Evolutionary conservation across 2,329 filamentous ascomycete genomes (phyloP), one percentile per base, ranked within the genome.

Genomic region (Trichoderma cornu-damae): DNA sequence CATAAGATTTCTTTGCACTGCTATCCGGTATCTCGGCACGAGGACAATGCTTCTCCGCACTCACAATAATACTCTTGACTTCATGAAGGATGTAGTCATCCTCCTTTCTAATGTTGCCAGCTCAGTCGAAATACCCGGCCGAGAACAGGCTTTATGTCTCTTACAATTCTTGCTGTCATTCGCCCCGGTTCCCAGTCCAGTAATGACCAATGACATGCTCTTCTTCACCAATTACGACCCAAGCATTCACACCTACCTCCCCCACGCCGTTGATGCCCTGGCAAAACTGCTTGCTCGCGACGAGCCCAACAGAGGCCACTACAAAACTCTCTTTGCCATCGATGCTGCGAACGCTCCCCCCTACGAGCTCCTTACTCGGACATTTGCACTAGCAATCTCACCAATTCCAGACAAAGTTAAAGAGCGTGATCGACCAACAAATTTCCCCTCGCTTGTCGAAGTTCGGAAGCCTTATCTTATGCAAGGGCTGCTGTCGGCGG

Each of bases 31-130:
- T 63, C 79, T 97, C 12, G 94, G 93, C 28, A 96, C 92, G 3
- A 87, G 91, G 12, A 90, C 90, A 64, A 89, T 93, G 80, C 80
- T 97, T 28, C 75, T 97, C 40, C 85, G 90, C 37, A 90, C 86
- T 3, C 82, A 94, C 63, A 79, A 82, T 67, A 96, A 96, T 72
- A 94, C 89, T 0, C 77, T 96, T 63, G 94, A 99, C 71, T 93
- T 97, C 66, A 96, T 96, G 89, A 99, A 99, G 73, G 94, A 99
- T 70, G 78, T 91, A 28, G 84, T 97, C 58, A 87, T 90, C 14
- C 85, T 96, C 63, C 78, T 99, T 55, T 96, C 93, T 57, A 97
- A 99, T 70, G 84, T 95, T 47, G 86, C 91, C 6, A 84, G 89
- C 46, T 82, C 84, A 8, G 82, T 97, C 52, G 87, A 93, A 67